A percentile compares a stretch with the other conserved stretches of the same genome.
Evolutionary conservation across 768 basidiomycete species (phyloP).

Genomic region (Termitomyces bulborhizus): DNA sequence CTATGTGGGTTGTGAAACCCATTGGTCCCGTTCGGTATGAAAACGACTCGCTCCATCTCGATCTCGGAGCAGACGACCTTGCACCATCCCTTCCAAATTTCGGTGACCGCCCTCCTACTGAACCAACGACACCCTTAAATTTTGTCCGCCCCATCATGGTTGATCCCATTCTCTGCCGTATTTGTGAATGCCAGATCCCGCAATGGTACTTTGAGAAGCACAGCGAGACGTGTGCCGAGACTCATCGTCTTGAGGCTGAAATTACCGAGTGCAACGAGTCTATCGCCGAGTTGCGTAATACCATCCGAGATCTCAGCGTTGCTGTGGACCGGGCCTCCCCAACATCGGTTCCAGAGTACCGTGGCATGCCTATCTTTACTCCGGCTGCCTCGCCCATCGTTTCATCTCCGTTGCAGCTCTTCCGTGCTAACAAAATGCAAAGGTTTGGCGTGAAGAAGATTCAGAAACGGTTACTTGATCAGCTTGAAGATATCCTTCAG

Average conservation of each 20-base stretch:
- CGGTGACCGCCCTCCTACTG: slow-evolving; percentile 27
- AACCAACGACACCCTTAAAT: slow-evolving; percentile 66
- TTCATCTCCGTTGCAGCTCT: slow-evolving; percentile 71
- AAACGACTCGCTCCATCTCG: slow-evolving; percentile 55
- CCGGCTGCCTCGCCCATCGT: slow-evolving; percentile 68
- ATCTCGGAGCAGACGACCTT: slow-evolving; percentile 45
- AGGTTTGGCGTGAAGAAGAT: slow-evolving; percentile 75
- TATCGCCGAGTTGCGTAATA: slow-evolving; percentile 78
- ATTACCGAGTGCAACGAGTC: slow-evolving; percentile 92
- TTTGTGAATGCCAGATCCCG: slow-evolving; percentile 94
- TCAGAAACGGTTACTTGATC: slow-evolving; percentile 75
- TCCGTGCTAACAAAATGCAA: slow-evolving; percentile 74
- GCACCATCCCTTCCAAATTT: slow-evolving; percentile 32
- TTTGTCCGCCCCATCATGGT: slow-evolving; percentile 73
- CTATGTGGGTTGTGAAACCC: slow-evolving; percentile 97
- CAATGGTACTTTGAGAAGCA: slow-evolving; percentile 99
- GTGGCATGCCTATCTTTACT: slow-evolving; percentile 78
- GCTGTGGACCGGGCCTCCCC: slow-evolving; percentile 73
- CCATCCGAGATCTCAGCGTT: slow-evolving; percentile 71
- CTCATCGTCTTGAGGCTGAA: slow-evolving; percentile 93
- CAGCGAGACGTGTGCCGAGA: slow-evolving; percentile 97
- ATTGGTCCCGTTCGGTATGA: slow-evolving; percentile 66
- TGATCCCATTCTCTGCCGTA: slow-evolving; percentile 87
- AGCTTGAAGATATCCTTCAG: slow-evolving; percentile 81
- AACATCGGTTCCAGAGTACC: slow-evolving; percentile 69